Evolutionary conservation across 306 rosid species (phyloP), one percentile per base, ranked within the genome.

Genomic region (Medicago ruthenica): DNA sequence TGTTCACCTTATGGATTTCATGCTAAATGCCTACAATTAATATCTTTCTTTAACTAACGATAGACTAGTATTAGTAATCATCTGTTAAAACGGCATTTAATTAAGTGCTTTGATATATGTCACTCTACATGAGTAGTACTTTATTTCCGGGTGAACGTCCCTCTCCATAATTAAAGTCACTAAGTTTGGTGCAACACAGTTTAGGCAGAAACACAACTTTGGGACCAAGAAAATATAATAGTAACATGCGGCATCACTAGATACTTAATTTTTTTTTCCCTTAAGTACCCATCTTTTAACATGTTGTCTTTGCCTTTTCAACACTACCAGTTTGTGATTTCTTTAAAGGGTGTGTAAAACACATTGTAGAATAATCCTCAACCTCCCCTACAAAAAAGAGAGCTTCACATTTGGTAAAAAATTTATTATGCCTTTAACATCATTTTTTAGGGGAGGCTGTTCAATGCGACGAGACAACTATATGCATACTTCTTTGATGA

Each of bases 131-230:
- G 4, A 51, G 11, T n/a, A 51, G 11, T n/a, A 15, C 31, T 27
- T 27, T 27, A 27, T 27, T 27, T 27, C 4, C 31, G 31, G 31
- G 31, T 27, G 44, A n/a, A 47, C 0, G 50, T 77, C 71, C 60
- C 12, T 31, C 9, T 73, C 79, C 36, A 74, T 17, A 41, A 36
- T 42, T 42, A 81, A 75, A 17, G 62, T 55, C 77, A 53, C 77
- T 16, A 53, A 61, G 5, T 41, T 75, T 61, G 77, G 42, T 70
- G 10, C 60, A 53, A 36, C 67, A 50, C 1, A 37, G 9, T 24
- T 21, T 47, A 50, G 72, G 41, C 76, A 61, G 0, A 53, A 24
- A 67, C 39, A 57, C 67, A 44, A 20, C 53, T 45, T 67, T 37
- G 42, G 71, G 47, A 60, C 42, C 65, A 40, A 48, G 48, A 67